Evolutionary conservation across 257 asterid genomes (phyloP).

Genomic region (Nicotiana sylvestris): DNA sequence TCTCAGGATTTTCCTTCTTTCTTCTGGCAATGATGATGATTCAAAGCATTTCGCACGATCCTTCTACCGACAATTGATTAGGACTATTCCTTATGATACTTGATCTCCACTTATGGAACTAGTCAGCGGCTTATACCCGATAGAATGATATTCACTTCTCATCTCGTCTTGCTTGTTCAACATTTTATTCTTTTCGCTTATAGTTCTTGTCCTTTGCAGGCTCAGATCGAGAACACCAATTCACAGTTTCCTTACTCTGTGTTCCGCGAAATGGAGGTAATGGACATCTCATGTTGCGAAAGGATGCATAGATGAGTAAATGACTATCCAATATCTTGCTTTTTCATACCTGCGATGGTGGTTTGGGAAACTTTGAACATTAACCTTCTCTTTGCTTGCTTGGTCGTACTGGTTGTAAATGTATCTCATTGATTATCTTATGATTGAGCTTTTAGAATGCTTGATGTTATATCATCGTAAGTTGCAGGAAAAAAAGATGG

Average conservation of each 20-base stretch:
- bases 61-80: background rate
- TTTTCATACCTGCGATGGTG: background rate
- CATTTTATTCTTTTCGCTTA: conserved; percentile 8
- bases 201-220: conserved; percentile 39
- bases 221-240: conserved; percentile 60
- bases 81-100: background rate
- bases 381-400: background rate
- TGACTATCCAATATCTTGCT: background rate
- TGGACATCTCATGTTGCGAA: background rate
- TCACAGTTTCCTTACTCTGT: conserved; percentile 21
- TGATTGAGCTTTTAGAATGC: background rate
- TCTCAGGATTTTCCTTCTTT: background rate
- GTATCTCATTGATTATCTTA: background rate
- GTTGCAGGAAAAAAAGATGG: conserved; percentile 63
- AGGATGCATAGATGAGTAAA: background rate
- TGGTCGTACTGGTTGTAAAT: background rate
- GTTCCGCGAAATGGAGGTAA: conserved; percentile 59
- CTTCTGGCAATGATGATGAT: background rate
- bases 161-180: background rate
- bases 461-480: conserved; percentile 9
- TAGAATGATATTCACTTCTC: background rate
- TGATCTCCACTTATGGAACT: background rate
- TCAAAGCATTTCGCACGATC: background rate
- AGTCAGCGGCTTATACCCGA: background rate
- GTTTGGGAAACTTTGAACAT: background rate